phyloP scores from a whole-genome alignment of 2,329 filamentous ascomycete species.

The Aspergillus terreus region DNA sequence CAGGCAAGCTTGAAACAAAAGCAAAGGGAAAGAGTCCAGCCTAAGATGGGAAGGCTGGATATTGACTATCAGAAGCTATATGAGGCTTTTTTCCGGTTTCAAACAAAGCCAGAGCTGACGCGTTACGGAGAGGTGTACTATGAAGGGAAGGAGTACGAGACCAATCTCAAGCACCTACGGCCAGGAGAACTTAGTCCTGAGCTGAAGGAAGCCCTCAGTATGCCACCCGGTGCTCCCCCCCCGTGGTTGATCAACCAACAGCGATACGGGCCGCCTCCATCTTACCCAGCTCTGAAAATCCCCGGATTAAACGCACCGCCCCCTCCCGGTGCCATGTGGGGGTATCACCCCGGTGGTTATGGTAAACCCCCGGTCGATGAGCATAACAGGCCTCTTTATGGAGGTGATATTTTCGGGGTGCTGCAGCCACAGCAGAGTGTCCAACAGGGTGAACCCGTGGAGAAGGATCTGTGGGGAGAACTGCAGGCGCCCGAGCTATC shows the following conservation, averaged over 20 bases:
- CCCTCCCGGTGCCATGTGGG: constrained; percentile 85
- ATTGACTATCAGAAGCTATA: constrained; percentile 99
- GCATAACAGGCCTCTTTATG: constrained; percentile 84
- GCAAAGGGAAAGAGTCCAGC: constrained; percentile 87
- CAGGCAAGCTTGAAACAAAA: constrained; percentile 91
- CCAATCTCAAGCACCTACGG: constrained; percentile 83
- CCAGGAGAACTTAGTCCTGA: constrained; percentile 87
- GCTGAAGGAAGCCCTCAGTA: constrained; percentile 87
- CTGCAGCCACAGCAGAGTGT: constrained; percentile 58
- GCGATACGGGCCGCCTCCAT: constrained; percentile 77
- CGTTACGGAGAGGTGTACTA: constrained; percentile 99
- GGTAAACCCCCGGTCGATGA: constrained; percentile 95
- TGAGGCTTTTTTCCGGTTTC: constrained; percentile 96
- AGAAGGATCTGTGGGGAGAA: constrained; percentile 88
- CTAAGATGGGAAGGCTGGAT: constrained; percentile 94
- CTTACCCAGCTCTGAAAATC: constrained; percentile 92
- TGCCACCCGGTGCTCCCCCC: constrained; percentile 86
- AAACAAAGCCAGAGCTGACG: constrained; percentile 91
- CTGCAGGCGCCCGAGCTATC: constrained; percentile 75
- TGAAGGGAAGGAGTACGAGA: constrained; percentile 97
- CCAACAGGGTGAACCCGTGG: constrained; percentile 72
- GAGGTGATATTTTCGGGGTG: constrained; percentile 91
- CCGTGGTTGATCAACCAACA: constrained; percentile 98
- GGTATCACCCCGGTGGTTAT: constrained; percentile 91
- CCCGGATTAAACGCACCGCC: constrained; percentile 91